Conservation (phyloP, 495 filamentous ascomycete genomes). For the Neurospora sp. region DNA sequence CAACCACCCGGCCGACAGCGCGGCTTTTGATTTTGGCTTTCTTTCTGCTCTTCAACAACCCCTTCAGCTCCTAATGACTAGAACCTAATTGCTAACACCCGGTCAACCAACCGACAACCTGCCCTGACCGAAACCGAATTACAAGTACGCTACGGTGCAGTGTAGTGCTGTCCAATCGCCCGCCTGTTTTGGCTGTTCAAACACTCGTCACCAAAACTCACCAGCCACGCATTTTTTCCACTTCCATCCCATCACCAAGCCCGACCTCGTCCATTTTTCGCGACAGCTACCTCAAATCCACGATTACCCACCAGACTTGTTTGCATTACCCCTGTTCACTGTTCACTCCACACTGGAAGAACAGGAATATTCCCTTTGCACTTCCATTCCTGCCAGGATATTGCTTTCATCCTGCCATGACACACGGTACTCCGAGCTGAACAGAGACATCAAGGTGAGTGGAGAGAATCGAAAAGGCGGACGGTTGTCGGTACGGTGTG, state of each 20-base stretch:
- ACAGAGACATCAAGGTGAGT: slow-evolving; percentile 8
- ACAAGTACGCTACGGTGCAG: background rate
- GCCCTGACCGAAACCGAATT: background rate
- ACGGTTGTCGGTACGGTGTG: background rate
- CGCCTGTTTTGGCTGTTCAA: background rate
- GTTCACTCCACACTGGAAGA: background rate
- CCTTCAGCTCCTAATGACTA: slow-evolving; percentile 5
- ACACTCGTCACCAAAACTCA: slow-evolving; percentile 9
- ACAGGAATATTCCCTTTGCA: slow-evolving; percentile 7
- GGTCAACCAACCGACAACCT: slow-evolving; percentile 1
- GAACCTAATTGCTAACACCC: slow-evolving; percentile 1
- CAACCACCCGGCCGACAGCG: background rate
- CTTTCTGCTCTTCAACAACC: slow-evolving; percentile 1
- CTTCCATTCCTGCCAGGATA: slow-evolving; percentile 5
- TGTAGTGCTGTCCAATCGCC: slow-evolving; percentile 3
- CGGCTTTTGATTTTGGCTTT: slow-evolving; percentile 1
- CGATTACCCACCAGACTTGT: slow-evolving; percentile 3
- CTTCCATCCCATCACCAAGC: background rate
- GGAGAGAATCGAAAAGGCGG: background rate
- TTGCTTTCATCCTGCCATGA: slow-evolving; percentile 7
- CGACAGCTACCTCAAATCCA: slow-evolving; percentile 1
- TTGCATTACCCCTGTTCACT: background rate
- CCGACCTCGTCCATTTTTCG: slow-evolving; percentile 20
- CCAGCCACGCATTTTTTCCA: slow-evolving; percentile 21
- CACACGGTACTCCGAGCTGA: slow-evolving; percentile 4